Conservation (phyloP, 192 early-diverging fungal species). For the Rhizoclosmatium sp. region DNA sequence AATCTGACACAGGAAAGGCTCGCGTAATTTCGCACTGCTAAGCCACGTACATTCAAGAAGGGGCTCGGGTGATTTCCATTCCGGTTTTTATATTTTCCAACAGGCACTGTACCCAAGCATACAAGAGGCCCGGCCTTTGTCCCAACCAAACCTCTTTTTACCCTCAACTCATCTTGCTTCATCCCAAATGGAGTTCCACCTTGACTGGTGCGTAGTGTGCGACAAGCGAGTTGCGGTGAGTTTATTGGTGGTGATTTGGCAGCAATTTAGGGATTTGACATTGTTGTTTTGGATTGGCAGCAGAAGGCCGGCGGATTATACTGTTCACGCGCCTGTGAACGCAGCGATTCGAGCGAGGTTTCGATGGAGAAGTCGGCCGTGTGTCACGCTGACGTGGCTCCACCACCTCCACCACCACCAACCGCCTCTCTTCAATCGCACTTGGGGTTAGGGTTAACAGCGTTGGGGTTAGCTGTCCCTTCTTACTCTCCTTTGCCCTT, state of each 20-base stretch:
- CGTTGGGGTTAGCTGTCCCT: background rate
- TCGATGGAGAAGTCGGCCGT: background rate
- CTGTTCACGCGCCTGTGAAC: background rate
- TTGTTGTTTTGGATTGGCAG: background rate
- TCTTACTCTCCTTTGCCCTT: background rate
- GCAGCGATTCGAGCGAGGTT: background rate
- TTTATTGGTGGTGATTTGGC: background rate
- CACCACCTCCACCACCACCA: background rate
- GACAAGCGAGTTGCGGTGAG: constrained; percentile 8
- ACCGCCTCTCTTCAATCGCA: background rate
- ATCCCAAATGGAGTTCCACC: constrained; percentile 25
- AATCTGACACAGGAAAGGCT: no score
- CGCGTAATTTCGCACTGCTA: no score
- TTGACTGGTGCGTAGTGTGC: constrained; percentile 31
- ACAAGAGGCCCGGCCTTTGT: no score
- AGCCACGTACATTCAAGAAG: no score
- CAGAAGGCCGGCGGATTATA: background rate
- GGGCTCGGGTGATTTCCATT: no score
- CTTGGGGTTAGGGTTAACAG: background rate
- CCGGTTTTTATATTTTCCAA: no score
- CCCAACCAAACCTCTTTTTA: no score
- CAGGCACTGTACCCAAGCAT: no score
- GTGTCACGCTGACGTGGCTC: background rate
- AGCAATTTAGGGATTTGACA: background rate
- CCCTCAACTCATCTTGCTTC: no score